phyloP scores from a whole-genome alignment of 768 basidiomycete genomes.

The Gautieria morchelliformis region DNA sequence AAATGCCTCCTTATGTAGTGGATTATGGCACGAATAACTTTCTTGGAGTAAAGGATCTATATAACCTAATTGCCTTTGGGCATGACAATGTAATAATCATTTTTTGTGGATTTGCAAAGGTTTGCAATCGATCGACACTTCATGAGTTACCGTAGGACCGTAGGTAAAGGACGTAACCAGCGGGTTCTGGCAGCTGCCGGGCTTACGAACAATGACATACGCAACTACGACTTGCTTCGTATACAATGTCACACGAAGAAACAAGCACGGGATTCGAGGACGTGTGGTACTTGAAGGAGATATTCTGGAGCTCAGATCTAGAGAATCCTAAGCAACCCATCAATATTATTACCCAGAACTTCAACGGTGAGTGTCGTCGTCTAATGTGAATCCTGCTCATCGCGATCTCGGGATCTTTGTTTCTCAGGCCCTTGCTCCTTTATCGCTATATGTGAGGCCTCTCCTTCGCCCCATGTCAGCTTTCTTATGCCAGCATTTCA shows the following conservation, averaged over 20 bases:
- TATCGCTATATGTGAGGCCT: conserved; percentile 69
- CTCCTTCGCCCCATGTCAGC: not conserved
- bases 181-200: too few relatives aligned
- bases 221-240: not conserved
- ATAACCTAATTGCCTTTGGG: not conserved
- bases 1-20: not conserved
- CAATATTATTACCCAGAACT: conserved; percentile 76
- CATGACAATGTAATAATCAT: not conserved
- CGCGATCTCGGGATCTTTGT: not conserved
- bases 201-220: not conserved
- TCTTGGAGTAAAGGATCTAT: not conserved
- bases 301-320: conserved; percentile 35
- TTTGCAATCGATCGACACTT: too few relatives aligned
- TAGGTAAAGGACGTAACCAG: too few relatives aligned
- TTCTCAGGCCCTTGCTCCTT: conserved; percentile 66
- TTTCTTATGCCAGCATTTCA: not conserved
- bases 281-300: conserved; percentile 71
- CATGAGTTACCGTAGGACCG: too few relatives aligned
- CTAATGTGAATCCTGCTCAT: not conserved
- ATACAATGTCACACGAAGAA: conserved; percentile 18
- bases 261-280: conserved; percentile 30
- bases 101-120: too few relatives aligned
- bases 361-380: conserved; percentile 49
- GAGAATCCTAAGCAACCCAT: conserved; percentile 20
- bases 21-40: not conserved